Evolutionary conservation across 768 basidiomycete species (phyloP), one percentile per base, ranked within the genome.

Genomic region (Arthromyces matolae): DNA sequence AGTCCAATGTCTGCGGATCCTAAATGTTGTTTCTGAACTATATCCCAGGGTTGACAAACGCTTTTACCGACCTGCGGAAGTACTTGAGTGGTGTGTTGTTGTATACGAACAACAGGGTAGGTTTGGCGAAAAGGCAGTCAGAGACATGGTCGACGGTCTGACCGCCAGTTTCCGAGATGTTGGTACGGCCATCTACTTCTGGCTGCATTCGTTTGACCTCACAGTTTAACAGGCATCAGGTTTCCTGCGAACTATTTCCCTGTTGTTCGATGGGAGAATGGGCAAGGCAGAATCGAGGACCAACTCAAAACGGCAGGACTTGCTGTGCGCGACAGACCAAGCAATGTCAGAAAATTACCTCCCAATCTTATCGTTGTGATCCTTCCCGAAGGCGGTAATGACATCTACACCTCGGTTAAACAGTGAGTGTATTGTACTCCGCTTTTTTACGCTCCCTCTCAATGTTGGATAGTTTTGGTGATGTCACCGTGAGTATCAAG

Each of bases 381-480:
- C 32, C 71, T 91, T 16, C 89, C 88, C 0, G 84, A 90, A 51
- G 78, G 78, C 1, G 84, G 81, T 1, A 82, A 84, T 33, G 86
- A 91, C 42, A 78, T 89, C 8, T 91, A 91, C 55, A 81, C 76
- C 2, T 79, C 81, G 16, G 77, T 90, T 20, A 91, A 91, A 66
- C 83, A 89, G 88, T 91, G 58, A 52, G 81, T 73, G 14, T 22
- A 19, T 20, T 45, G 35, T 14, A 29, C 20, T 39, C 0, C 24
- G 43, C 24, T 43, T 22, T n/a, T 42, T n/a, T 9, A 33, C 38
- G 41, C 27, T 24, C 27, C 32, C 13, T 16, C n/a, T 8, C 36
- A 29, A 5, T 13, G 42, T 16, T 29, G 35, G n/a, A 1, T 47
- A 90, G 88, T 58, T 88, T 88, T 43, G 88, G 89, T 5, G 87